Evolutionary conservation across 768 basidiomycete genomes (phyloP).

Genomic region (Lactarius hengduanensis): DNA sequence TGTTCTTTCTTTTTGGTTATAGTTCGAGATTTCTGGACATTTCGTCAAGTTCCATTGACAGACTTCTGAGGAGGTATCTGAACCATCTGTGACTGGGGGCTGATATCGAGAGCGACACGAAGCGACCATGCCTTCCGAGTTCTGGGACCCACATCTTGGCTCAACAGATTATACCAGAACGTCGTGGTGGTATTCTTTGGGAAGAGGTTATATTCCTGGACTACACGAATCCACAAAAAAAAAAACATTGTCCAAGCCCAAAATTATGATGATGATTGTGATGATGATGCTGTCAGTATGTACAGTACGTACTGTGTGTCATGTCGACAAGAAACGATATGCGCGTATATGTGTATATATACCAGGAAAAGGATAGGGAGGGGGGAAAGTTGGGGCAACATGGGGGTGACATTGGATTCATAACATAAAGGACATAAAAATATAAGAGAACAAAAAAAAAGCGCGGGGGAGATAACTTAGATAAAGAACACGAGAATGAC

Average conservation of each 20-base stretch:
- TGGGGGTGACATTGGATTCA: background rate
- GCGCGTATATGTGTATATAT: background rate
- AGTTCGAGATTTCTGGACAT: too few species aligned
- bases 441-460: background rate
- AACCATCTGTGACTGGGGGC: too few species aligned
- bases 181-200: too few species aligned
- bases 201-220: too few species aligned
- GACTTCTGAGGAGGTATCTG: too few species aligned
- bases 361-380: background rate
- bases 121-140: too few species aligned
- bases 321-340: background rate
- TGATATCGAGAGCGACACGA: too few species aligned
- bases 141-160: too few species aligned
- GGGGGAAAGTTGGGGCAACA: background rate
- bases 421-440: background rate
- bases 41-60: too few species aligned
- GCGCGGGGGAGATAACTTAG: background rate
- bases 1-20: too few species aligned
- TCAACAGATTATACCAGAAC: too few species aligned
- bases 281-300: constrained; percentile 2
- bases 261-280: background rate
- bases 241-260: too few species aligned
- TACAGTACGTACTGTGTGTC: background rate
- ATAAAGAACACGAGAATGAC: background rate
- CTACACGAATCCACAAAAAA: background rate